Base-by-base conservation (phyloP, 2,329 filamentous ascomycete species). In the Chrysoporthe puriensis region DNA sequence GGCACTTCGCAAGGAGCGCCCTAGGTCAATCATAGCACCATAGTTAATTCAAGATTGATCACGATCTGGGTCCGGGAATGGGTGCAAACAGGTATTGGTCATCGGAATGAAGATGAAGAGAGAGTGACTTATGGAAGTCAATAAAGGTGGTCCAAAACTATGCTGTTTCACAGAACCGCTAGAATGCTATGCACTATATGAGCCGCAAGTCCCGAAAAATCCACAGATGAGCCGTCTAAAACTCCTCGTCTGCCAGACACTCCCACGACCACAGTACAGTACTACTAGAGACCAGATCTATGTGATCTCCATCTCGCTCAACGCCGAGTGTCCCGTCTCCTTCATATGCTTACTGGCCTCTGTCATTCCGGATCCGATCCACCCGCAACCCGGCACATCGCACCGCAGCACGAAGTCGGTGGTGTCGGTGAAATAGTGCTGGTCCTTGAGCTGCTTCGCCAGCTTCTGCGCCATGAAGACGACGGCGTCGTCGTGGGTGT, bases 391-490 rank as follows among this genome's bases (percentile, higher is more conserved):
- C 16, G 77, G 74, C 3, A 84, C 81, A 71, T 94, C 93, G 77
- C 95, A 98, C 74, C 85, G 88, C 68, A 97, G 86, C 48, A 87
- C 84, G 75, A 97, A 93, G 0, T 90, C 90, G 32, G 91, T 87
- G 0, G 93, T 97, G 76, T 97, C 93, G 0, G 94, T 97, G 74
- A 88, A 97, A 76, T 98, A 98, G 76, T 96, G 88, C 63, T 87
- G 84, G 71, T 90, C 85, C 70, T 83, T 80, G 50, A 98, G 82
- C 69, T 90, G 86, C 70, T 79, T 78, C 62, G 91, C 91, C 43
- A 94, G 79, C 65, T 87, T 83, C 69, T 86, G 77, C 0, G 94
- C 90, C 68, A 86, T 89, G 18, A 85, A 84, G 64, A 97, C 88
- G 0, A 96, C 86, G 72, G 91, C 90, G n/a, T 85, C 81, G 71